Evolutionary conservation across 331 rosid species (phyloP), one percentile per base, ranked within the genome.

Genomic region (Phaseolus coccineus): DNA sequence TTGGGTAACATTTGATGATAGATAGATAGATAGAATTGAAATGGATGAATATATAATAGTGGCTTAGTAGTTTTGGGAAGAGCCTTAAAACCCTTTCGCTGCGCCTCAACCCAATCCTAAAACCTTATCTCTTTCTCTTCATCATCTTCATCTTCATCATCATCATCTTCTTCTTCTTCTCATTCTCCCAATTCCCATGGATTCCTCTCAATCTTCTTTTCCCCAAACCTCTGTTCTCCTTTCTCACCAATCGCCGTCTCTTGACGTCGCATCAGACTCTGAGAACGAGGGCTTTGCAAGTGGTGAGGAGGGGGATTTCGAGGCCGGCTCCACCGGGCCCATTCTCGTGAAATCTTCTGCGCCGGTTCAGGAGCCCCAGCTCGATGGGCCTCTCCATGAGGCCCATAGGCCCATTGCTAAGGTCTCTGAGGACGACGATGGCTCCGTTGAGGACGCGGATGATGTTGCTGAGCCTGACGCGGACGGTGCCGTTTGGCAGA

Each of bases 241-340:
- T 44, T 24, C 85, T 0, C 66, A 52, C 80, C 84, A 86, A 22
- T 75, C 73, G 19, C 80, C 30, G 56, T 1, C 6, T 33, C 91
- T 1, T 81, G 47, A 42, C 47, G 2, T 13, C 47, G 13, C 13
- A 40, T 86, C 68, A 15, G 91, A 83, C 42, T 84, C 90, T 1
- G 95, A 87, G 6, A 62, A 67, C 12, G 91, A 85, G 2, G 98
- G 97, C 52, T 91, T 91, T 53, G 44, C 78, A 42, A 91, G 94
- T 64, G 97, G 86, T 2, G 93, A 86, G 39, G 89, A 86, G n/a
- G 74, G 46, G 0, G 81, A 51, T 3, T 82, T 88, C 0, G 91
- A 83, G 10, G 25, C 84, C 24, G 84, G 75, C 7, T 62, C 81
- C 5, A 67, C 82, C 31, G 76, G 76, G 81, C 90, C 90, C 4